Percentiles rank a stretch among this genome's conserved stretches.
Evolutionary conservation across 176 grass and related monocot species (phyloP).

Genomic region (Hyparrhenia diplandra): DNA sequence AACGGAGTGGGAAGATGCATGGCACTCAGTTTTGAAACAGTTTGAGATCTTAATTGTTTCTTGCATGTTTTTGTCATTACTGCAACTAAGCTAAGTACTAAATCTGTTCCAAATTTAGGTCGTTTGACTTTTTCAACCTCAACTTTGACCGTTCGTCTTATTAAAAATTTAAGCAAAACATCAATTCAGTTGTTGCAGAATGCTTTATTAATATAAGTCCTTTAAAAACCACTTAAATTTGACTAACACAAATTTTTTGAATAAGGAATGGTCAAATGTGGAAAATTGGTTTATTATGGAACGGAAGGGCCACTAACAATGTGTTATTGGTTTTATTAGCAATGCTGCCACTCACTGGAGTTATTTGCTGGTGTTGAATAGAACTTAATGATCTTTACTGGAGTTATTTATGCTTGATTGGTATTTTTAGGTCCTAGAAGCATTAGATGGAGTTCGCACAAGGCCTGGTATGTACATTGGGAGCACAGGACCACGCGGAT

Average conservation of each 20-base stretch:
- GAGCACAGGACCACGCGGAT: conserved; percentile 88
- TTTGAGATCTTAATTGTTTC: not conserved
- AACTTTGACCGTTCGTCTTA: no score
- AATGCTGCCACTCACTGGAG: not conserved
- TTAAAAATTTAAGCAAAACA: no score
- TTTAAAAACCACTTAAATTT: no score
- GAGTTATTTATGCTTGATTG: conserved; percentile 15
- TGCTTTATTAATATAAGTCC: no score
- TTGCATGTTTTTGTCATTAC: not conserved
- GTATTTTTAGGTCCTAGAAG: conserved; percentile 82
- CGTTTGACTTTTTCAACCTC: no score
- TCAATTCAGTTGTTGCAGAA: no score
- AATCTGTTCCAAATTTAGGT: no score
- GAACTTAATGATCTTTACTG: not conserved
- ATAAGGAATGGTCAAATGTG: no score
- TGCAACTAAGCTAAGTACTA: not conserved
- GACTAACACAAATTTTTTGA: no score
- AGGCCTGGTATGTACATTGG: conserved; percentile 99
- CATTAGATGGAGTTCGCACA: conserved; percentile 90
- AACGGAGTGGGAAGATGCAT: not conserved
- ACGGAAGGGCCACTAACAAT: no score
- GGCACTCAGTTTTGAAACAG: not conserved
- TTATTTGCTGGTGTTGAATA: not conserved
- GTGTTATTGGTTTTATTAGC: not conserved
- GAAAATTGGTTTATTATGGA: no score